Conservation (phyloP, 352 stramenopile species). For the Globisporangium perplexum region DNA sequence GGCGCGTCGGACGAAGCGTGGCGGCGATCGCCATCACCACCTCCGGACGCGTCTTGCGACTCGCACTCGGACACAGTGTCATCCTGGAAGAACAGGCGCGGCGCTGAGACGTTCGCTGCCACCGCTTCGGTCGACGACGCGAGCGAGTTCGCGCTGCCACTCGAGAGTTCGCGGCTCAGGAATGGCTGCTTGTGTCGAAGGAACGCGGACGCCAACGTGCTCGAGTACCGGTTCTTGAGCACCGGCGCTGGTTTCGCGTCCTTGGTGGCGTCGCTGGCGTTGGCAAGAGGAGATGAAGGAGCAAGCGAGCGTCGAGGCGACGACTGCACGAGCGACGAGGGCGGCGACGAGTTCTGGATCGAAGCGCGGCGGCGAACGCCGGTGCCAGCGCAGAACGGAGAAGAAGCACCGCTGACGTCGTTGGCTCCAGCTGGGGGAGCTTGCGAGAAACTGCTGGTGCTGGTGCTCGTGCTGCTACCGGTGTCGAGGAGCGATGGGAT, state of each 20-base stretch:
- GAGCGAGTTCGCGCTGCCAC: not conserved
- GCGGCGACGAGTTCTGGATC: constrained; percentile 1
- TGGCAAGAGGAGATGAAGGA: not conserved
- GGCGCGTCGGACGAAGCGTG: constrained; percentile 1
- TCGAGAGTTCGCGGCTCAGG: not conserved
- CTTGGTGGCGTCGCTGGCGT: not conserved
- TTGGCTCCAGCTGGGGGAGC: not conserved
- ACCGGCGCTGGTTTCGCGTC: constrained; percentile 8
- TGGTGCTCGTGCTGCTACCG: no score
- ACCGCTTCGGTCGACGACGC: not conserved
- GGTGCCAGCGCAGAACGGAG: not conserved
- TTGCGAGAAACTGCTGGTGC: not conserved
- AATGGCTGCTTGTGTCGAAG: constrained; percentile 15
- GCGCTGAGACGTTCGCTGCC: not conserved
- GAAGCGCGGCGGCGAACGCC: constrained; percentile 7
- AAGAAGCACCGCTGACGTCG: not conserved
- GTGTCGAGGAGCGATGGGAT: constrained; percentile 8
- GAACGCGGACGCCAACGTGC: constrained; percentile 9
- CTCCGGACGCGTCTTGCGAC: not conserved
- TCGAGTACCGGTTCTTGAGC: constrained; percentile 11
- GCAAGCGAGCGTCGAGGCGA: not conserved
- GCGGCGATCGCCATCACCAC: not conserved
- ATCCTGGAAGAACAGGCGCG: constrained; percentile 11
- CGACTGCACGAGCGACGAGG: not conserved
- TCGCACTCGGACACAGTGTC: constrained; percentile 4